phyloP scores from a whole-genome alignment of 176 grass and related monocot species.

The Carex littledalei region DNA sequence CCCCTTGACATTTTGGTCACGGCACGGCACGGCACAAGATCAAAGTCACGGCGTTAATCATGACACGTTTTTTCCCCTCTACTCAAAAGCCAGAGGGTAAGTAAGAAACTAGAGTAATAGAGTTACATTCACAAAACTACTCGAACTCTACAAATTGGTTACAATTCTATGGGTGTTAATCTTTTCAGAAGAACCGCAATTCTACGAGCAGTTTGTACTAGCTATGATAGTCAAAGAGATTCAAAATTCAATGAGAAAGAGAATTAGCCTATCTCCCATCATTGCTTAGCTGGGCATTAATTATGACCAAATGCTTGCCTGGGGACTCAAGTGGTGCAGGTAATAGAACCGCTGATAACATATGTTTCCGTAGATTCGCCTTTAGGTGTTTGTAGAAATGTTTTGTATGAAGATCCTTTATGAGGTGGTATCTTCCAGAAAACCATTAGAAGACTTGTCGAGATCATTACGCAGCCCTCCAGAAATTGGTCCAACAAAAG shows the following conservation, averaged over 20 bases:
- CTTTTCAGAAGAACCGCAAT: not conserved
- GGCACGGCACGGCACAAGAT: too few species aligned
- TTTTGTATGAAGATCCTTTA: conserved; percentile 41
- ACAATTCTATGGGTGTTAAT: not conserved
- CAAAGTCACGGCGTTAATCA: too few species aligned
- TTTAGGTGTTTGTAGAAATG: conserved; percentile 30
- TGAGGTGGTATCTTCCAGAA: conserved; percentile 47
- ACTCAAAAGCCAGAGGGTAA: not conserved
- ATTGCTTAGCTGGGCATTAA: not conserved
- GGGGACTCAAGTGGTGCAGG: not conserved
- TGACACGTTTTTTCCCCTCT: too few species aligned
- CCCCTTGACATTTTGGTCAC: too few species aligned
- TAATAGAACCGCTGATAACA: conserved; percentile 31
- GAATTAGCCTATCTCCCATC: not conserved
- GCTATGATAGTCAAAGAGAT: not conserved
- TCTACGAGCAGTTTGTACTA: not conserved
- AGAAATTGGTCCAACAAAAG: conserved; percentile 44
- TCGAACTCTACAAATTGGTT: not conserved
- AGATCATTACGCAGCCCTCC: conserved; percentile 36
- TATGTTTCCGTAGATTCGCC: conserved; percentile 39
- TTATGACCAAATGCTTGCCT: not conserved
- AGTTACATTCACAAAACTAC: not conserved
- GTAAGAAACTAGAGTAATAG: not conserved
- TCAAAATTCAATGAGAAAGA: not conserved
- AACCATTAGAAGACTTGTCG: conserved; percentile 57